These are phyloP conservation scores for Miamiensis avidus DNA, from an alignment of 169 alveolate species.

Conservation along the genomic window DNA sequence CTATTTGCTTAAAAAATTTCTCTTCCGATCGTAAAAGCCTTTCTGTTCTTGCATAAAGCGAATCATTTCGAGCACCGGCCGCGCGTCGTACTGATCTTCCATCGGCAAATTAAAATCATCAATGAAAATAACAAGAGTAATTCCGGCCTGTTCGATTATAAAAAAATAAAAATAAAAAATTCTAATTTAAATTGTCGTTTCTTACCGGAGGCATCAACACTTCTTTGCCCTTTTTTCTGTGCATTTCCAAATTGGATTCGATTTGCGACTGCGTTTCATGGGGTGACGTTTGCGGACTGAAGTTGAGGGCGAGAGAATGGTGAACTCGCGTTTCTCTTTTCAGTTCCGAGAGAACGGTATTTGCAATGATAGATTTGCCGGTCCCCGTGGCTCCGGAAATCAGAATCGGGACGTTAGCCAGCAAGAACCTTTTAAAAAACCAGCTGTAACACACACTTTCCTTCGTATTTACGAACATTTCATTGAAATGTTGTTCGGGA, in stretches of 20 bases:
- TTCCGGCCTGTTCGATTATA: slow-evolving; percentile 82
- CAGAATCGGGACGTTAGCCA: background rate
- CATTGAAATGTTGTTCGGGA: background rate
- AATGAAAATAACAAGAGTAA: slow-evolving; percentile 77
- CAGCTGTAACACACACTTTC: background rate
- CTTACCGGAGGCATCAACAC: slow-evolving; percentile 69
- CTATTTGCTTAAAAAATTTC: slow-evolving; percentile 37
- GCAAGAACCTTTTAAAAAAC: background rate
- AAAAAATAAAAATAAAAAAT: slow-evolving; percentile 74
- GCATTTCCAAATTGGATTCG: slow-evolving; percentile 60
- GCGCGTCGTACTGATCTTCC: slow-evolving; percentile 70
- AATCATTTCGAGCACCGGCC: slow-evolving; percentile 70
- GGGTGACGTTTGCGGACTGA: slow-evolving; percentile 70
- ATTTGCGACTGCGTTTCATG: slow-evolving; percentile 61
- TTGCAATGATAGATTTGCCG: slow-evolving; percentile 70
- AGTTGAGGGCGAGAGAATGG: slow-evolving; percentile 60
- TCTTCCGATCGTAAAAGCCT: slow-evolving; percentile 53
- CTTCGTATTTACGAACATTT: background rate
- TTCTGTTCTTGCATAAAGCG: slow-evolving; percentile 57
- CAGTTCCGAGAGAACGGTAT: background rate
- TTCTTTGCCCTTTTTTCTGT: slow-evolving; percentile 72
- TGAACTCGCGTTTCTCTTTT: slow-evolving; percentile 7
- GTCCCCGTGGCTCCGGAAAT: slow-evolving; percentile 83
- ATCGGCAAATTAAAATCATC: slow-evolving; percentile 91
- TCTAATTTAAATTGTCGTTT: slow-evolving; percentile 65